These are phyloP conservation scores for Eucalyptus cloeziana DNA, from an alignment of 345 rosid species.

Conservation along the genomic window DNA sequence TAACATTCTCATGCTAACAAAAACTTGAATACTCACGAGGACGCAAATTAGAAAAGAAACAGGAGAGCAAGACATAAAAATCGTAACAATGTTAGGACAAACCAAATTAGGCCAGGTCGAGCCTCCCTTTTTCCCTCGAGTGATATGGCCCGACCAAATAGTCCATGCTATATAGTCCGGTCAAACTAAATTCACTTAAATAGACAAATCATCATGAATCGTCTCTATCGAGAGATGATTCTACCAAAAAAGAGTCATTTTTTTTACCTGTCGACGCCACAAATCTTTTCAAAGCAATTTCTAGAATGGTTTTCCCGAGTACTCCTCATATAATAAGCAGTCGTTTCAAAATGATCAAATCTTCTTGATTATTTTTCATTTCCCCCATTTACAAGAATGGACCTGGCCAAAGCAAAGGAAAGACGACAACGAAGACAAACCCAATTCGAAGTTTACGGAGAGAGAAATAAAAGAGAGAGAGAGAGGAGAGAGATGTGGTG, in stretches of 20 bases:
- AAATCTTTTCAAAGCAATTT: not conserved
- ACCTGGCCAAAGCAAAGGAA: not conserved
- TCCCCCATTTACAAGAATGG: not conserved
- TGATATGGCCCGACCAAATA: not conserved
- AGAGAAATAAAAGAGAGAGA: not conserved
- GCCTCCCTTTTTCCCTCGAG: not conserved
- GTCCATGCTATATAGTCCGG: not conserved
- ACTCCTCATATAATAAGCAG: not conserved
- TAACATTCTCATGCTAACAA: not conserved
- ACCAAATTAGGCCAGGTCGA: rapidly evolving
- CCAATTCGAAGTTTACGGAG: not conserved
- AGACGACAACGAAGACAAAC: not conserved
- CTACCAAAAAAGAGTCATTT: rapidly evolving
- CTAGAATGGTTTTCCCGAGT: not conserved
- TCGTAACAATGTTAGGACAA: not conserved
- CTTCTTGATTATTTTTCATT: not conserved
- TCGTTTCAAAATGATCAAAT: not conserved
- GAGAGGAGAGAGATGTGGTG: not conserved
- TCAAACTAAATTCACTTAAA: not conserved
- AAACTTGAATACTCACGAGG: rapidly evolving
- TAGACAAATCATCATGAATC: rapidly evolving
- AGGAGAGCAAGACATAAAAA: not conserved
- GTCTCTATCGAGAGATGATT: rapidly evolving
- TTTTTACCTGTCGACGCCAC: rapidly evolving
- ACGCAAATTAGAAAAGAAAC: not conserved